phyloP scores from a whole-genome alignment of 2,329 filamentous ascomycete genomes.

The Neurospora crassa region DNA sequence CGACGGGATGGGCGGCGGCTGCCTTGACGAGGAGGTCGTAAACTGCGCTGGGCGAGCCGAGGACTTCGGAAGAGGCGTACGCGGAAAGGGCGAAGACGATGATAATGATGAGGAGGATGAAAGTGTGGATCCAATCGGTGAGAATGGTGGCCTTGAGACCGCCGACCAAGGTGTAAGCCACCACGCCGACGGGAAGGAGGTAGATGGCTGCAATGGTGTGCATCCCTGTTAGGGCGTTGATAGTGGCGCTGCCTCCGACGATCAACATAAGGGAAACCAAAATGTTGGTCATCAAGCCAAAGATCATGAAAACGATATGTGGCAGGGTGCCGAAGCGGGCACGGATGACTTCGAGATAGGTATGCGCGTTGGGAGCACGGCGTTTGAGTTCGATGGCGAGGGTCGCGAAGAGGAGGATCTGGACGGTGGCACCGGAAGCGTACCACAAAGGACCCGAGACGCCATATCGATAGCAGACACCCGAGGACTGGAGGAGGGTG shows the following conservation, averaged over 20 bases:
- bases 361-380: constrained; percentile 78
- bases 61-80: constrained; percentile 61
- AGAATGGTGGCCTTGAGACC: constrained; percentile 84
- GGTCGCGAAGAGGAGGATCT: constrained; percentile 83
- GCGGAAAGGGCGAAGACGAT: constrained; percentile 76
- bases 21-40: constrained; percentile 70
- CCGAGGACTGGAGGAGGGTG: constrained; percentile 67
- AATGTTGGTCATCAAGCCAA: constrained; percentile 76
- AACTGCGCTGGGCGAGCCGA: constrained; percentile 68
- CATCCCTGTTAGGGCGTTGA: constrained; percentile 62
- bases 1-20: constrained; percentile 59
- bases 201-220: constrained; percentile 75
- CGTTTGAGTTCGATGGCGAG: constrained; percentile 85
- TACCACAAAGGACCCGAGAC: constrained; percentile 54
- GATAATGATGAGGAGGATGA: constrained; percentile 77
- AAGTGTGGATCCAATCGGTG: constrained; percentile 79
- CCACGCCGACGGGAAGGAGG: constrained; percentile 69
- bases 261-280: constrained; percentile 84
- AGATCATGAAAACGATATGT: constrained; percentile 72
- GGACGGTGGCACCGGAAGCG: constrained; percentile 65
- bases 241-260: constrained; percentile 71
- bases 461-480: constrained; percentile 75
- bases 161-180: constrained; percentile 66
- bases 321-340: constrained; percentile 65
- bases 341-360: constrained; percentile 72